These are phyloP conservation scores for Tricholoma sp. DNA, from an alignment of 768 basidiomycete genomes.

Conservation along the genomic window DNA sequence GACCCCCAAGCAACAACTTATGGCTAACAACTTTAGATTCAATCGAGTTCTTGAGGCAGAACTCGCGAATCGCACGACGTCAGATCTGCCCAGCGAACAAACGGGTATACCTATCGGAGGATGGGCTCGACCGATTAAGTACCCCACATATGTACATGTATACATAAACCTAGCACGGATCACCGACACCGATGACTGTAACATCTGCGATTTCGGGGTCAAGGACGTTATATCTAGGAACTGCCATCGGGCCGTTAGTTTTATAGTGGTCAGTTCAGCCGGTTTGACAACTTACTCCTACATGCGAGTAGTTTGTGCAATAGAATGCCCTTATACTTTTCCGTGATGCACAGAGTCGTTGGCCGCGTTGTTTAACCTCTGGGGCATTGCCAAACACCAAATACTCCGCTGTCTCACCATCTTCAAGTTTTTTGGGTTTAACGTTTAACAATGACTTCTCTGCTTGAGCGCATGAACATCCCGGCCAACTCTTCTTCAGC, in stretches of 20 bases:
- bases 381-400: neutral
- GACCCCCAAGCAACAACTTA: too few relatives aligned
- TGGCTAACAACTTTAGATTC: too few relatives aligned
- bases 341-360: too few relatives aligned
- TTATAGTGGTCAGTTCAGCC: too few relatives aligned
- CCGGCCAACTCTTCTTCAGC: constrained; percentile 27
- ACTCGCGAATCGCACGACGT: too few relatives aligned
- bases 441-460: constrained; percentile 44
- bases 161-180: constrained; percentile 22
- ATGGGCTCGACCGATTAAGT: too few relatives aligned
- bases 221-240: too few relatives aligned
- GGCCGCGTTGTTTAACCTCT: neutral
- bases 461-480: constrained; percentile 56
- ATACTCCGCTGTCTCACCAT: neutral
- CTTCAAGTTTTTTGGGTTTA: neutral
- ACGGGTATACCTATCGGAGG: too few relatives aligned
- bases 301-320: constrained; percentile 12
- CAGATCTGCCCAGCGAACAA: too few relatives aligned
- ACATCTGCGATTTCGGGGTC: constrained; percentile 58
- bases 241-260: neutral
- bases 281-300: constrained; percentile 14
- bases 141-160: too few relatives aligned
- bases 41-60: too few relatives aligned
- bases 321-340: too few relatives aligned
- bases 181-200: constrained; percentile 59